Evolutionary conservation across 257 asterid species (phyloP).

Genomic region (Fraxinus cuspidata): DNA sequence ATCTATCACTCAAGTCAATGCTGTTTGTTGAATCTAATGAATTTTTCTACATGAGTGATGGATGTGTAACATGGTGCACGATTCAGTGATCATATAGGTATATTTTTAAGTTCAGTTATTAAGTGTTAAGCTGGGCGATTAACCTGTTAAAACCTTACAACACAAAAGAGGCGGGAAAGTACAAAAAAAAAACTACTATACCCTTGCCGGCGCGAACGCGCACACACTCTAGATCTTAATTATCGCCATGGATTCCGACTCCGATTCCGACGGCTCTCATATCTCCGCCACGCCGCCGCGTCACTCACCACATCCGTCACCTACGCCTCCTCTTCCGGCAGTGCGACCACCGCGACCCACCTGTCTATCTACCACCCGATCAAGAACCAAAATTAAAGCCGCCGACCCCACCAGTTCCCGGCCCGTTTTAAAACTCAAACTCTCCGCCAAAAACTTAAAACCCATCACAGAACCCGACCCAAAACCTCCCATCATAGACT

Average conservation of each 20-base stretch:
- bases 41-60: too few relatives aligned
- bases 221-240: neutral
- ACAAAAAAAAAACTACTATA: neutral
- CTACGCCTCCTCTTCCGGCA: slow-evolving; percentile 22
- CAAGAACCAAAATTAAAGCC: slow-evolving; percentile 43
- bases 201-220: neutral
- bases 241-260: slow-evolving; percentile 64
- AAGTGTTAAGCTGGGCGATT: too few relatives aligned
- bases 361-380: slow-evolving; percentile 41
- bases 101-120: too few relatives aligned
- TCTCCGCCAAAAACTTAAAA: slow-evolving; percentile 42
- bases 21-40: too few relatives aligned
- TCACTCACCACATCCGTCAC: slow-evolving; percentile 32
- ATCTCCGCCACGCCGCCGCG: slow-evolving; percentile 81
- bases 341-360: slow-evolving; percentile 21
- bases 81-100: too few relatives aligned
- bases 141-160: too few relatives aligned
- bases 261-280: slow-evolving; percentile 83
- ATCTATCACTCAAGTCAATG: too few relatives aligned
- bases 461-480: slow-evolving; percentile 23
- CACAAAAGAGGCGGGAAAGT: neutral
- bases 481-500: slow-evolving; percentile 6
- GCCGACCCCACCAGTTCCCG: slow-evolving; percentile 47
- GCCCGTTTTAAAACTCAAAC: slow-evolving; percentile 53
- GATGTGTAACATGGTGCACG: too few relatives aligned